Evolutionary conservation across 2,329 filamentous ascomycete genomes (phyloP).

Genomic region (Clonostachys byssicola): DNA sequence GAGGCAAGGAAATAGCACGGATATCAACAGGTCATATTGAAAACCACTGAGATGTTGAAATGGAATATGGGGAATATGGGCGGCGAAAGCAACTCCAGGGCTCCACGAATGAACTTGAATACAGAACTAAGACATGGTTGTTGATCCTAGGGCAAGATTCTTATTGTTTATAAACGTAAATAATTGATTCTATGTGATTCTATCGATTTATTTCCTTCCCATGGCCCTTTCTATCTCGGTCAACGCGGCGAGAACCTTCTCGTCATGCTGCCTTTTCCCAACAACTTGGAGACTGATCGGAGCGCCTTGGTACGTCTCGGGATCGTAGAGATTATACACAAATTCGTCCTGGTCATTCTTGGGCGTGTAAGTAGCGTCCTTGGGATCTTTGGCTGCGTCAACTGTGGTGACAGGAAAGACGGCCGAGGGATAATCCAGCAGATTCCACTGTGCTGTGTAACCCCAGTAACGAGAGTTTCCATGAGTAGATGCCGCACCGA

Average conservation of each 20-base stretch:
- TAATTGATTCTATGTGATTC: too few relatives aligned
- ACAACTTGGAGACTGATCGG: slow-evolving; percentile 19
- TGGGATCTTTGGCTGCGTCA: slow-evolving; percentile 14
- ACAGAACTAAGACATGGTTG: too few relatives aligned
- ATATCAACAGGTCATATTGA: too few relatives aligned
- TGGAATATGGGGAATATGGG: too few relatives aligned
- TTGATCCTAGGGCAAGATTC: too few relatives aligned
- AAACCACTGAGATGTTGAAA: too few relatives aligned
- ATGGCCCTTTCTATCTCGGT: slow-evolving; percentile 5
- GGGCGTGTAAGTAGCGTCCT: slow-evolving; percentile 13
- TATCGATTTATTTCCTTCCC: slow-evolving; percentile 1
- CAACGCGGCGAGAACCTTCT: slow-evolving; percentile 10
- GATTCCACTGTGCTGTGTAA: slow-evolving; percentile 65
- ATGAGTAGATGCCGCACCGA: slow-evolving; percentile 43
- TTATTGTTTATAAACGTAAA: too few relatives aligned
- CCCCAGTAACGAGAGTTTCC: slow-evolving; percentile 48
- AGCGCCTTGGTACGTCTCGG: slow-evolving; percentile 13
- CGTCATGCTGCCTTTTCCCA: slow-evolving; percentile 18
- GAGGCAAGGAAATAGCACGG: too few relatives aligned
- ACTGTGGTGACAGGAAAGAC: slow-evolving; percentile 51
- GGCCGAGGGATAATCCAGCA: slow-evolving; percentile 61
- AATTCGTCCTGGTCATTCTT: slow-evolving; percentile 19
- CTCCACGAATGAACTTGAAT: too few relatives aligned
- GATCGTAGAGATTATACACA: slow-evolving; percentile 17
- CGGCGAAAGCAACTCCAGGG: too few relatives aligned